phyloP scores from a whole-genome alignment of 305 asterid species.

The Fraxinus albicans region DNA sequence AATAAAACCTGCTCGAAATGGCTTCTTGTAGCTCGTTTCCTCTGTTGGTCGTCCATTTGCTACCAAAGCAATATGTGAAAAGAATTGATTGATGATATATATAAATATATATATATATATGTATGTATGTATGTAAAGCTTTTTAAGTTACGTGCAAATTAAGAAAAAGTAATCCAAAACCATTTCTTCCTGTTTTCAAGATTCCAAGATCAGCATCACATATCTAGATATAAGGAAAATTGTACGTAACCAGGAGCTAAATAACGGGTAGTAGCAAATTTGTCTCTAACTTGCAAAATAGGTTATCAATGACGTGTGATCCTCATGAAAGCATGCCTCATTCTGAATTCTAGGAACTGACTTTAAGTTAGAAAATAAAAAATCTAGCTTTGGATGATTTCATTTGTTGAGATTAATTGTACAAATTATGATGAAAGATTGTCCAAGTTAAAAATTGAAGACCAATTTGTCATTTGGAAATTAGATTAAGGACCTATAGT shows the following conservation, averaged over 20 bases:
- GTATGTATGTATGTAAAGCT: constrained; percentile 19
- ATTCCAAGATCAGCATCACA: constrained; percentile 22
- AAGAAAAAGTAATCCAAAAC: constrained; percentile 45
- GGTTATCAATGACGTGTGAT: neutral
- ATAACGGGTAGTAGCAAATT: neutral
- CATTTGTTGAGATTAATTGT: neutral
- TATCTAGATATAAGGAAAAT: neutral
- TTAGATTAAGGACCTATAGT: neutral
- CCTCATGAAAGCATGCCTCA: neutral
- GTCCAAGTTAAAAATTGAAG: neutral
- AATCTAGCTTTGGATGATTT: neutral
- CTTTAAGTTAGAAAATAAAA: neutral
- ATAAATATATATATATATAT: neutral
- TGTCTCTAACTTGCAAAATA: neutral
- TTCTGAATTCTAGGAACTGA: neutral
- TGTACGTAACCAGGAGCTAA: too few species aligned
- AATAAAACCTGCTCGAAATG: constrained; percentile 48
- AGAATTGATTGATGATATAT: neutral
- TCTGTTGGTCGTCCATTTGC: constrained; percentile 44
- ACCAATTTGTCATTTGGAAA: neutral
- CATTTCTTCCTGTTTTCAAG: constrained; percentile 38
- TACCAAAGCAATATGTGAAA: neutral
- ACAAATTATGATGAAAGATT: neutral
- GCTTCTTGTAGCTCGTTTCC: constrained; percentile 39
- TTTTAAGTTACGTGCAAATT: constrained; percentile 28